Evolutionary conservation across 805 yeast species (phyloP).

Genomic region (Saccharomycopsis babjevae): DNA sequence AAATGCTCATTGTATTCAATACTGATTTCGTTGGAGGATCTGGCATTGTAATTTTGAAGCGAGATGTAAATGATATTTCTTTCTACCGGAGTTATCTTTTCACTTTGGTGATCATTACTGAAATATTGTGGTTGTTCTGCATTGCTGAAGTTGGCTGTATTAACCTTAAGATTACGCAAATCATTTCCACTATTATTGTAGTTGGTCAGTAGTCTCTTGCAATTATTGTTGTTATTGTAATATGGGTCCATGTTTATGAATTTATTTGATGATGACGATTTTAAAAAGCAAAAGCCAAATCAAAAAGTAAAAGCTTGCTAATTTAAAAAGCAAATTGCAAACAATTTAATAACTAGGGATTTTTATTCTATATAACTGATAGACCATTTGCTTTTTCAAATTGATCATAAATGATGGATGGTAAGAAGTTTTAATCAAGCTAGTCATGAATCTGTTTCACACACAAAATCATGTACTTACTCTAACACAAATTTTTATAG

Average conservation of each 20-base stretch:
- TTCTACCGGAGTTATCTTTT: neutral
- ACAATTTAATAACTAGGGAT: neutral
- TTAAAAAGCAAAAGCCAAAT: no score
- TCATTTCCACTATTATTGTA: neutral
- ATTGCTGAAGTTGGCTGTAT: neutral
- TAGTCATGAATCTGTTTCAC: neutral
- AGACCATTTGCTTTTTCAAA: neutral
- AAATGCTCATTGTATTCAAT: slow-evolving; percentile 42
- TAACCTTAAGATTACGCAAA: neutral
- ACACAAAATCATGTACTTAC: neutral
- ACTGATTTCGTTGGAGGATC: slow-evolving; percentile 34
- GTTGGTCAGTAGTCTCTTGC: neutral
- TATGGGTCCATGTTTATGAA: neutral
- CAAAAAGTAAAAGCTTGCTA: neutral
- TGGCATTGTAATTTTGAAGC: slow-evolving; percentile 36
- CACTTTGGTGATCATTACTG: neutral
- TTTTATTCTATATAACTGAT: neutral
- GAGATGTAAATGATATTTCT: slow-evolving; percentile 32
- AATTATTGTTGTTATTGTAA: neutral
- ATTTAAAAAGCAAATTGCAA: neutral
- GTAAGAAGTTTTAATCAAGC: neutral
- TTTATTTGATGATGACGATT: neutral
- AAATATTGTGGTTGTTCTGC: neutral
- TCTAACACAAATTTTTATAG: neutral
- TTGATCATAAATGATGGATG: neutral